A percentile compares a stretch with the other conserved stretches of the same genome.
Conservation (phyloP, 1,284 basidiomycete species). For the Rhodotorula mucilaginosa region DNA sequence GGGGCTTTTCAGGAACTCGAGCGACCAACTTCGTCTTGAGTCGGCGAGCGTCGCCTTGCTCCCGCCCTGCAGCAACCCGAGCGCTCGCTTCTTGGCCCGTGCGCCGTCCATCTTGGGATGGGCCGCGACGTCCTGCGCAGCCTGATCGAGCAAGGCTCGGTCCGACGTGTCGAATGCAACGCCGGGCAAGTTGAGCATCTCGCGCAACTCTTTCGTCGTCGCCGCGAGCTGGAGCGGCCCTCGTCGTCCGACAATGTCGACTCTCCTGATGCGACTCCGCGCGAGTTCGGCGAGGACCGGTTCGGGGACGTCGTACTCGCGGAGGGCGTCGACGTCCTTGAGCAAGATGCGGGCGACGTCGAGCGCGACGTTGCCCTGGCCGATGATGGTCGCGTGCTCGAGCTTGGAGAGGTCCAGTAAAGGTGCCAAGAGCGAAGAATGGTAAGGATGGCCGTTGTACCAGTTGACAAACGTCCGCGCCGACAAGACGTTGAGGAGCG, state of each 20-base stretch:
- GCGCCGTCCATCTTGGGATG: conserved; percentile 43
- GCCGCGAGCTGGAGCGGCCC: conserved; percentile 89
- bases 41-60: conserved; percentile 52
- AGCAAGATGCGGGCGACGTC: conserved; percentile 91
- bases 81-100: conserved; percentile 54
- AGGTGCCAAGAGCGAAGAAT: conserved; percentile 50
- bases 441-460: conserved; percentile 89
- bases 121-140: conserved; percentile 46
- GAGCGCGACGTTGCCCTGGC: conserved; percentile 93
- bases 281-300: conserved; percentile 69
- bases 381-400: conserved; percentile 77
- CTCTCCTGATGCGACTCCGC: conserved; percentile 65
- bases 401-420: conserved; percentile 57
- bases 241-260: conserved; percentile 79
- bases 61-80: conserved; percentile 54
- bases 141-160: conserved; percentile 48
- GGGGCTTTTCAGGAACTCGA: conserved; percentile 77
- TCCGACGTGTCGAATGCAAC: conserved; percentile 58
- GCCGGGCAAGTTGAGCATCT: conserved; percentile 76
- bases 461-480: conserved; percentile 89
- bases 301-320: conserved; percentile 75
- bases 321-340: conserved; percentile 60
- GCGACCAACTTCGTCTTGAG: conserved; percentile 66
- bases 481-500: conserved; percentile 62
- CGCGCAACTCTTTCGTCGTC: conserved; percentile 90